Evolutionary conservation across 2,329 filamentous ascomycete species (phyloP).

Genomic region (Sporothrix curviconia): DNA sequence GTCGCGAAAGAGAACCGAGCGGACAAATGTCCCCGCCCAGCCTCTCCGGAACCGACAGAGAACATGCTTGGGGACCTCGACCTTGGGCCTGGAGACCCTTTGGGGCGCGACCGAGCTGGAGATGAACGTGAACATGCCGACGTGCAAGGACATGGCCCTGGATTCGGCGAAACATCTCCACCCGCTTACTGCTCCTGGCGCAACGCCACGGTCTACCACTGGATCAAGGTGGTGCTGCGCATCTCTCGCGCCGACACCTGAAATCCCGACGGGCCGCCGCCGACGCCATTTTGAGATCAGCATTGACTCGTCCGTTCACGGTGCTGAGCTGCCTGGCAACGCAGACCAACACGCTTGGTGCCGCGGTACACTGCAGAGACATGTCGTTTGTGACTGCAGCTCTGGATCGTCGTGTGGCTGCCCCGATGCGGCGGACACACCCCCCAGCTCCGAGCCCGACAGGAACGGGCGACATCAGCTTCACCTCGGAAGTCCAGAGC

Average conservation of each 20-base stretch:
- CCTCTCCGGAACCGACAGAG: slow-evolving; percentile 48
- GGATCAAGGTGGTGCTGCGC: slow-evolving; percentile 95
- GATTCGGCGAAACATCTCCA: slow-evolving; percentile 62
- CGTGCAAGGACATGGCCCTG: slow-evolving; percentile 77
- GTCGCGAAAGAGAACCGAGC: slow-evolving; percentile 48
- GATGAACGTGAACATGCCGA: slow-evolving; percentile 86
- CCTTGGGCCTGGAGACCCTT: slow-evolving; percentile 59
- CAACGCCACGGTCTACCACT: slow-evolving; percentile 89
- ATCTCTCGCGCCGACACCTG: slow-evolving; percentile 76
- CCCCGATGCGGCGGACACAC: slow-evolving; percentile 33
- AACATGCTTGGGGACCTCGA: slow-evolving; percentile 79
- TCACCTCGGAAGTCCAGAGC: background rate
- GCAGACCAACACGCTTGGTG: slow-evolving; percentile 76
- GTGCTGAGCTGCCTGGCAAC: slow-evolving; percentile 91
- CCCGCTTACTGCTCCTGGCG: slow-evolving; percentile 89
- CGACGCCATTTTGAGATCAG: slow-evolving; percentile 91
- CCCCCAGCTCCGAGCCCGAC: background rate
- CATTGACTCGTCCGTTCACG: slow-evolving; percentile 90
- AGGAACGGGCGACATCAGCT: background rate
- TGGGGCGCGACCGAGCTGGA: slow-evolving; percentile 91
- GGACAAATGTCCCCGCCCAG: slow-evolving; percentile 32
- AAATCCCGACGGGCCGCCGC: slow-evolving; percentile 63
- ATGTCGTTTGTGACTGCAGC: slow-evolving; percentile 33
- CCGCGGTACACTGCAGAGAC: slow-evolving; percentile 63
- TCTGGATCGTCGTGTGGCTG: slow-evolving; percentile 63